phyloP scores from a whole-genome alignment of 176 grass and related monocot genomes.

The Urochloa ruziziensis region DNA sequence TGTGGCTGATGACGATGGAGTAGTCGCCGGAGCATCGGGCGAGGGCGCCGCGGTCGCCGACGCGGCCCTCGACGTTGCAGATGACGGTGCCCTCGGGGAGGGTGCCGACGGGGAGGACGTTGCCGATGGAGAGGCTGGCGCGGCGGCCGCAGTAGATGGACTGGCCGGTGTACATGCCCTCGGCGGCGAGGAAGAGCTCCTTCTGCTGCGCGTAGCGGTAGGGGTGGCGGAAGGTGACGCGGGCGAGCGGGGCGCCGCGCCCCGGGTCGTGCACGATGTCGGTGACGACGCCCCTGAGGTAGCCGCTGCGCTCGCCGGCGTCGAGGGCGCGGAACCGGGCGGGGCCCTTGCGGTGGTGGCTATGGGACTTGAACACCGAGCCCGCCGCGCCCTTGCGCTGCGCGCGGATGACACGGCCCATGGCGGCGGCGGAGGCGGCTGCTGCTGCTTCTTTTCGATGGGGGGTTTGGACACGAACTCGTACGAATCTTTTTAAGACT shows the following conservation, averaged over 20 bases:
- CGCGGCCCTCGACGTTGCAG: constrained; percentile 36
- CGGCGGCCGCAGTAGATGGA: constrained; percentile 80
- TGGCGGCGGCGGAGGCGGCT: not conserved
- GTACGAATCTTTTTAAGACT: too few species aligned
- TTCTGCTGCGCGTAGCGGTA: constrained; percentile 77
- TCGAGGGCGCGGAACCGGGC: constrained; percentile 33
- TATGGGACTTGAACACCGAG: constrained; percentile 65
- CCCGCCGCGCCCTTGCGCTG: constrained; percentile 40
- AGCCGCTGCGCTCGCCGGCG: constrained; percentile 58
- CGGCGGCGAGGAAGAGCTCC: constrained; percentile 86
- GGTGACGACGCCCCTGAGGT: constrained; percentile 75
- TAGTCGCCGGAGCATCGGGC: constrained; percentile 68
- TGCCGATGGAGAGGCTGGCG: constrained; percentile 8
- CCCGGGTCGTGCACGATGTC: constrained; percentile 87
- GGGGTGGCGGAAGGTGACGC: constrained; percentile 82
- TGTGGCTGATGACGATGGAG: constrained; percentile 82
- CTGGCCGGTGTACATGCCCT: constrained; percentile 93
- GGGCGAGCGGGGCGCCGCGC: constrained; percentile 82
- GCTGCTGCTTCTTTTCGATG: not conserved
- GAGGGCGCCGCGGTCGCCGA: constrained; percentile 77
- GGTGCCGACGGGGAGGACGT: not conserved
- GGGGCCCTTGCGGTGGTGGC: constrained; percentile 55
- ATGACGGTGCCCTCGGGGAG: not conserved
- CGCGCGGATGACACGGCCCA: constrained; percentile 14
- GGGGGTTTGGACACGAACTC: too few species aligned